Percentiles rank a stretch among this genome's conserved stretches.
Evolutionary conservation across 2,329 filamentous ascomycete genomes (phyloP).

Genomic region (Penicillium sp.): DNA sequence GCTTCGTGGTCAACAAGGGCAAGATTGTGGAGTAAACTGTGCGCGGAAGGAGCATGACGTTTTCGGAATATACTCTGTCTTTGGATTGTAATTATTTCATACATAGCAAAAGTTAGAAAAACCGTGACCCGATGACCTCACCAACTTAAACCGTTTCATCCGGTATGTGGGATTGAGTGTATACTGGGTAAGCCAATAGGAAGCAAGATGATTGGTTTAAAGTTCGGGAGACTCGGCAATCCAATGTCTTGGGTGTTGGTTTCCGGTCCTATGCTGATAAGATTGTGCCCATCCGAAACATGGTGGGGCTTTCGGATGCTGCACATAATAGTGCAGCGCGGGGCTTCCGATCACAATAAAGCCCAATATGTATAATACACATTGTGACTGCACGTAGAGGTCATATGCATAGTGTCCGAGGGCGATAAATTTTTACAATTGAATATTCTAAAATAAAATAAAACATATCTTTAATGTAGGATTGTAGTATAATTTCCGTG

Average conservation of each 20-base stretch:
- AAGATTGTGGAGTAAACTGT: slow-evolving; percentile 53
- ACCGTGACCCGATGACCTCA: background rate
- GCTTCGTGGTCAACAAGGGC: slow-evolving; percentile 92
- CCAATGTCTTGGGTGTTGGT: background rate
- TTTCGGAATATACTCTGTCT: slow-evolving; percentile 4
- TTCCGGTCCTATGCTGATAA: slow-evolving; percentile 8
- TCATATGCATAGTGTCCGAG: background rate
- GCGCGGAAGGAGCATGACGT: background rate
- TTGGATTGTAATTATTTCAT: slow-evolving; percentile 11
- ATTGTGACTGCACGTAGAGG: background rate
- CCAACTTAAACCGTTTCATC: background rate
- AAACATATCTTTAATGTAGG: background rate
- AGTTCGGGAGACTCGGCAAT: slow-evolving; percentile 12
- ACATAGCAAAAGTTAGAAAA: background rate
- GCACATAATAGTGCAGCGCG: background rate
- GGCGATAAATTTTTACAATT: background rate
- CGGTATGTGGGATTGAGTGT: background rate
- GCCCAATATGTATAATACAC: background rate
- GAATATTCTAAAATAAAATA: background rate
- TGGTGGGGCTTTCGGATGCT: slow-evolving; percentile 18
- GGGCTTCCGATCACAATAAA: slow-evolving; percentile 12
- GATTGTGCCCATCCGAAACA: slow-evolving; percentile 10
- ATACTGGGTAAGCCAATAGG: slow-evolving; percentile 9
- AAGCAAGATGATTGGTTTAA: slow-evolving; percentile 11
- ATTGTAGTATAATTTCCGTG: too few relatives aligned